Conservation (phyloP, 352 stramenopile genomes). For the Globisporangium canariense region DNA sequence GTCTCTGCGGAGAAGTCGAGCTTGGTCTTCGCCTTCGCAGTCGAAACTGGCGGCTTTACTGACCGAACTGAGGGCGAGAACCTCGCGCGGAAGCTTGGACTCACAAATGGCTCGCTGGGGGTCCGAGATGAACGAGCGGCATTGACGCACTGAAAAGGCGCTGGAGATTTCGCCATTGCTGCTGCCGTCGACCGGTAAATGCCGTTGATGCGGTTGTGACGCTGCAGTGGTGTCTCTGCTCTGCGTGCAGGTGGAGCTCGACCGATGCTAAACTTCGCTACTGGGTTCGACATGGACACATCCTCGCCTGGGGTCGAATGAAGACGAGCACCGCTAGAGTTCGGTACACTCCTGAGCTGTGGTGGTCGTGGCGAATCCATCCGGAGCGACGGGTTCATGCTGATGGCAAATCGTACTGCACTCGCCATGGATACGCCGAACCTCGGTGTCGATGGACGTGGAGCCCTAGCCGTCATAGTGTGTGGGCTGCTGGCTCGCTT, state of each 20-base stretch:
- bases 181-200: not conserved
- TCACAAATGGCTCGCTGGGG: constrained; percentile 1
- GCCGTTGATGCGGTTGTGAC: constrained; percentile 2
- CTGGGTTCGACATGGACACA: not conserved
- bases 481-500: not conserved
- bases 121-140: not conserved
- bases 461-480: not conserved
- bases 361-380: not conserved
- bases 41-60: not conserved
- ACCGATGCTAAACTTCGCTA: constrained; percentile 1
- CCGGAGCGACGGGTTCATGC: not conserved
- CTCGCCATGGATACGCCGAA: not conserved
- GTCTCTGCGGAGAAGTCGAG: not conserved
- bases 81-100: constrained; percentile 6
- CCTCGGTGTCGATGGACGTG: not conserved
- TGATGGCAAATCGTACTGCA: not conserved
- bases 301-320: not conserved
- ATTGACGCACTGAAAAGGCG: not conserved
- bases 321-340: not conserved
- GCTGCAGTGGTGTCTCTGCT: not conserved
- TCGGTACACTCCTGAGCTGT: not conserved
- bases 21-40: not conserved
- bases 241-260: not conserved
- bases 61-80: not conserved
- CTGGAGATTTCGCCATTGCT: no score